These are phyloP conservation scores for Lipomyces yamanashiensis DNA, from an alignment of 805 yeast genomes.

Conservation along the genomic window DNA sequence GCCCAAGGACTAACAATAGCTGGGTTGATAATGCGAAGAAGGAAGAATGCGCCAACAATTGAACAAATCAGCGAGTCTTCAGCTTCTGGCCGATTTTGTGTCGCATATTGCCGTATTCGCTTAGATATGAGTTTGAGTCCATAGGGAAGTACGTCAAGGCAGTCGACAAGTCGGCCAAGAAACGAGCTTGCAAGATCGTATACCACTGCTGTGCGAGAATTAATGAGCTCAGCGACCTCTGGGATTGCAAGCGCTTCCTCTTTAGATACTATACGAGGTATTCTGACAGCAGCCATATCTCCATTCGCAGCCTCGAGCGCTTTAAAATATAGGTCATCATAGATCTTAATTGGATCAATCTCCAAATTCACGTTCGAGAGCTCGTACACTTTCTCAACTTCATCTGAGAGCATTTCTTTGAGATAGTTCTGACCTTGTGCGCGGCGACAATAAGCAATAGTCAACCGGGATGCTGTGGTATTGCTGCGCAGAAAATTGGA, in stretches of 20 bases:
- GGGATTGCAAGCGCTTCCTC: slow-evolving; percentile 44
- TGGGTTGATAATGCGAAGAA: slow-evolving; percentile 81
- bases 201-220: slow-evolving; percentile 41
- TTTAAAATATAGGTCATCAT: slow-evolving; percentile 38
- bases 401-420: slow-evolving; percentile 42
- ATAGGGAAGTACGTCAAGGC: slow-evolving; percentile 64
- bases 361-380: slow-evolving; percentile 42
- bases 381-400: slow-evolving; percentile 41
- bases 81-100: slow-evolving; percentile 67
- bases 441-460: slow-evolving; percentile 49
- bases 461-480: slow-evolving; percentile 49
- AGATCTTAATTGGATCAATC: slow-evolving; percentile 45
- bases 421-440: slow-evolving; percentile 49
- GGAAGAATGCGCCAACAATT: slow-evolving; percentile 80
- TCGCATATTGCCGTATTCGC: slow-evolving; percentile 62
- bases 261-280: slow-evolving; percentile 38
- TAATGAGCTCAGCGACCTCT: slow-evolving; percentile 41
- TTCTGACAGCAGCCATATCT: slow-evolving; percentile 19
- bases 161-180: slow-evolving; percentile 60
- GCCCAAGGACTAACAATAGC: slow-evolving; percentile 88
- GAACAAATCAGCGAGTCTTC: slow-evolving; percentile 43
- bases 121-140: slow-evolving; percentile 74
- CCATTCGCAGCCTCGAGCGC: slow-evolving; percentile 8
- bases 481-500: slow-evolving; percentile 47
- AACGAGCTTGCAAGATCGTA: slow-evolving; percentile 40